Evolutionary conservation across 2,329 filamentous ascomycete genomes (phyloP), one percentile per base, ranked within the genome.

Genomic region (Dactylellina parvicollis): DNA sequence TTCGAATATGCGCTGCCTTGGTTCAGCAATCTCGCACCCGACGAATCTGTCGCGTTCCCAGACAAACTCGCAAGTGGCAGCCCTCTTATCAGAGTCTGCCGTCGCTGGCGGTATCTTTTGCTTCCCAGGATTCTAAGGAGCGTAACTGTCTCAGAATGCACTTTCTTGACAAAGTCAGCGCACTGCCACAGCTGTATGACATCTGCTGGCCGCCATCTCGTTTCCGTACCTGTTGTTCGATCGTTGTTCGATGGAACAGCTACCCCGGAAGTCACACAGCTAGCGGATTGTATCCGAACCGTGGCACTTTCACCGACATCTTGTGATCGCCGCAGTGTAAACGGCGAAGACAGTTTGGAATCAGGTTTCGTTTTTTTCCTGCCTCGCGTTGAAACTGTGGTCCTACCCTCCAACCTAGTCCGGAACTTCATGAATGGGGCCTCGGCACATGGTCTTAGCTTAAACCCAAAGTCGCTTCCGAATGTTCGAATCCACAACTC

Each of bases 71-170:
- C 26, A 5, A 40, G 28, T 24, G 61, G 30, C 4, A 47, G 7
- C 4, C 61, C 49, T 14, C 42, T 66, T 7, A 57, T 57, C 8
- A 47, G 28, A 28, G 61, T 66, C n/a, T 66, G 61, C n/a, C 49
- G 36, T 7, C 61, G 50, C 10, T 66, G 61, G 61, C 49, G 61
- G 22, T 57, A 66, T 22, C 24, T 47, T 20, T 24, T 66, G n/a
- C 61, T 66, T 16, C 61, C 61, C 28, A 34, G 30, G 42, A 38
- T 66, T 22, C n/a, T 66, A 4, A 47, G 50, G n/a, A 56, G 40
- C 20, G 52, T 66, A 10, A 66, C 61, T 10, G 50, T 66, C 10
- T 66, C 61, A n/a, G 61, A 66, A 42, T 66, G 61, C 42, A 66
- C 61, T 12, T 66, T 66, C 28, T 56, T 66, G 20, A 66, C 61